Evolutionary conservation across 2,329 filamentous ascomycete species (phyloP), one percentile per base, ranked within the genome.

Genomic region (Fusarium mexicanum): DNA sequence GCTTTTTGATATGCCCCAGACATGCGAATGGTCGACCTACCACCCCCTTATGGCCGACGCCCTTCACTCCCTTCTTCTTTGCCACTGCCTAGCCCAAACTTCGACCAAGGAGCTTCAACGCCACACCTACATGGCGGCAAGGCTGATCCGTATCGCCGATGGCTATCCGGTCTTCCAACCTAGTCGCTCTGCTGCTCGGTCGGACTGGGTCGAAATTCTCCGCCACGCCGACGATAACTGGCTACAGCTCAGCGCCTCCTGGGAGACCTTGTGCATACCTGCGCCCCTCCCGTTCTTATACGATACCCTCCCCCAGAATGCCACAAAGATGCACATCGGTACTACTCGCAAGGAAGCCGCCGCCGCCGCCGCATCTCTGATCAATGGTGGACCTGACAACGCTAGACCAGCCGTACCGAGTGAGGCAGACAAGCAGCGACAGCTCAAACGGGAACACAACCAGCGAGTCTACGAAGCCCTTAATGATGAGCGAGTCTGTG

Each of bases 131-230:
- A 96, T 95, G 88, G 94, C 92, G 9, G 93, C 94, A 22, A 91
- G 94, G 10, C 86, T 96, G 5, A 88, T 90, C 9, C 89, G 93
- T 26, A 87, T 96, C 31, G 91, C 90, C 55, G 93, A 96, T 77
- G 94, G 93, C 8, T 95, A 94, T 76, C 94, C 94, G 0, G 89
- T 96, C 55, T 96, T 97, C 79, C 91, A 95, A 72, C 87, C 91
- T 1, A 91, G 91, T 31, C 87, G 92, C 57, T 92, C 90, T 8
- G 91, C 93, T 3, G 91, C 93, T 5, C 90, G 93, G 59, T 89
- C 91, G 7, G 94, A 97, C 82, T 97, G 94, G 94, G 90, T 92
- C 54, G 93, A 96, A 81, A 86, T 96, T 1, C 81, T 96, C 16
- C 88, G 91, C 1, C 88, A 90, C 37, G 87, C 88, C 1, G 86